Conservation (phyloP, 192 early-diverging fungal species). For the Podila verticillata region DNA sequence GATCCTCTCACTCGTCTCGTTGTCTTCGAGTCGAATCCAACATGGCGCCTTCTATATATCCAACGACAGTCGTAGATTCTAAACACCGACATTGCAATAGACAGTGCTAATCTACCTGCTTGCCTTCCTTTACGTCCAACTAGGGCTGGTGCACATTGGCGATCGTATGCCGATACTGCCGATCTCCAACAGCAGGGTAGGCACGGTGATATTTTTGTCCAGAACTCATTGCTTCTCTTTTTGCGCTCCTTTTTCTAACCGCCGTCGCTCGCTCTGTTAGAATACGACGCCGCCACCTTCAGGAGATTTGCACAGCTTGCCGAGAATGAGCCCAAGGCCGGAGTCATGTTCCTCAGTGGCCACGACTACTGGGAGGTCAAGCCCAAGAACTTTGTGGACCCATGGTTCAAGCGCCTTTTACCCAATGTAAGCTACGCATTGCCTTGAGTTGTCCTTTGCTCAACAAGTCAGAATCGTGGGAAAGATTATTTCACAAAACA, state of each 20-base stretch:
- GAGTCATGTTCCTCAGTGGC: conserved; percentile 61
- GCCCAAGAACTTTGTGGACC: conserved; percentile 61
- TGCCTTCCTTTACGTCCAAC: neutral
- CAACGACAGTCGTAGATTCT: neutral
- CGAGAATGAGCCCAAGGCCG: conserved; percentile 49
- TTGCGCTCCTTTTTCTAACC: neutral
- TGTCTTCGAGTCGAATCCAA: neutral
- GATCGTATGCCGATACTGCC: conserved; percentile 54
- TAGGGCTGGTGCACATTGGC: conserved; percentile 62
- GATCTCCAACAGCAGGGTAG: conserved; percentile 58
- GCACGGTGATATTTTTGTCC: neutral
- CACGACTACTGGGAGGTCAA: conserved; percentile 68
- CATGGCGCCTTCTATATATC: neutral
- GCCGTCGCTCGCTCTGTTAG: conserved; percentile 11
- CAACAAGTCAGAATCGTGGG: neutral
- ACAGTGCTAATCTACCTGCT: neutral
- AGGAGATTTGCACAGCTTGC: conserved; percentile 49
- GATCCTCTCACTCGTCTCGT: neutral
- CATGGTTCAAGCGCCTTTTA: conserved; percentile 68
- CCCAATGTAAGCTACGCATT: conserved; percentile 53
- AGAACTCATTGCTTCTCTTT: neutral
- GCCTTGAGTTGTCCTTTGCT: neutral
- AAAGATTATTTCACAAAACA: neutral
- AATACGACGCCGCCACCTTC: conserved; percentile 49
- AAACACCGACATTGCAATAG: neutral